Base-by-base conservation (phyloP, 345 rosid genomes). In the Aurinia saxatilis region DNA sequence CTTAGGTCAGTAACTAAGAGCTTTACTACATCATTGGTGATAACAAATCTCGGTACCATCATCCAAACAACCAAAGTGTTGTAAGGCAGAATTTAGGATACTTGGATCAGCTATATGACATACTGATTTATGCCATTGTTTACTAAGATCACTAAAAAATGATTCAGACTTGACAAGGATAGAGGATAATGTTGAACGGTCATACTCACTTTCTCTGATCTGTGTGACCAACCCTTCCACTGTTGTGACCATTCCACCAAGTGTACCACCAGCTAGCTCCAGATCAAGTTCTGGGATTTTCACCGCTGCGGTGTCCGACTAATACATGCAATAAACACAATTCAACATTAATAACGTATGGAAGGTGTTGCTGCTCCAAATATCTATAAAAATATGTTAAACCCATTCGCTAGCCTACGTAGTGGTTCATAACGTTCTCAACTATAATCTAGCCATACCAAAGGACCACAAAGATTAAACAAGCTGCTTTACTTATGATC, bases 291-390 rank as follows among this genome's bases (percentile, higher is more conserved):
- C 95, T 23, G 96, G 96, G 54, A 92, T 72, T 59, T 16, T 72
- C 37, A 92, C 86, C 58, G 93, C 72, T 9, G 95, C 95, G 47
- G 95, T 83, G 78, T 92, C 96, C 6, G 98, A 92, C 95, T 92
- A 82, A 50, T 30, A 72, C 42, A 79, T 11, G 34, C 1, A 31
- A 44, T 29, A 19, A 53, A 53, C 42, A 37, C n/a, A 51, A 36
- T 2, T 29, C 13, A 15, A 12, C 60, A 57, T 19, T 18, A 38
- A 5, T 47, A 21, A n/a, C 33, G 17, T 49, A 10, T 48, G 1
- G 38, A 65, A 55, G 29, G 55, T 25, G 13, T 16, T 36, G 5
- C 33, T 39, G 33, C 40, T 38, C 39, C 29, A 65, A 44, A 35
- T 7, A 10, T 37, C 2, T 4, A 11, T 8, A 33, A 4, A 4